phyloP scores from a whole-genome alignment of 495 filamentous ascomycete species.

The Lasiosphaeria hispida region DNA sequence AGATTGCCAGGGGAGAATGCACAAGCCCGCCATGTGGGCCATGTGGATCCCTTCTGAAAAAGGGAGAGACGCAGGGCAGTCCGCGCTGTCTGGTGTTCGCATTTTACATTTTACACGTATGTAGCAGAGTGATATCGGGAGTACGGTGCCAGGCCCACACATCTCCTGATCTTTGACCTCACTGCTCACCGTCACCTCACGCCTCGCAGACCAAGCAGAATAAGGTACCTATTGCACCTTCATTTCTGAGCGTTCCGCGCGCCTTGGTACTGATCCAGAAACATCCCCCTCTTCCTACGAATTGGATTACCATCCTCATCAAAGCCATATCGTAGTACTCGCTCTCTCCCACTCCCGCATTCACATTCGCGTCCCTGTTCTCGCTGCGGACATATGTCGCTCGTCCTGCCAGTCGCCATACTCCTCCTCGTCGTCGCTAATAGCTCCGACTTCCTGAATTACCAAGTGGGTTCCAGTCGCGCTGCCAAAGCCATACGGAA shows the following conservation, averaged over 20 bases:
- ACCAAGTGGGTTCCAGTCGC: constrained; percentile 3
- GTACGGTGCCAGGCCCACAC: no score
- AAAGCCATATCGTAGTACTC: background rate
- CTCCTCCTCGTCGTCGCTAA: constrained; percentile 1
- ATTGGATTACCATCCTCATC: background rate
- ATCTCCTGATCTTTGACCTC: no score
- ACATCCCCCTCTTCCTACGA: background rate
- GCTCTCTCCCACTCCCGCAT: background rate
- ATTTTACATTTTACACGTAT: no score
- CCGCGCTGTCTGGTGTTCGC: no score
- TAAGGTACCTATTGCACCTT: background rate
- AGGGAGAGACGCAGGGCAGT: no score
- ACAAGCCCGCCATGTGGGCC: background rate
- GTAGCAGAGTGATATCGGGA: no score
- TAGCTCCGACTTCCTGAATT: background rate
- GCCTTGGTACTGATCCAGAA: constrained; percentile 7
- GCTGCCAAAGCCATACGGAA: constrained; percentile 1
- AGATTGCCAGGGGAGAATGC: background rate
- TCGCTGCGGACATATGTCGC: background rate
- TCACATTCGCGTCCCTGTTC: background rate
- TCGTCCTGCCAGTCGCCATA: constrained; percentile 4
- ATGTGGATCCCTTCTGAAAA: no score
- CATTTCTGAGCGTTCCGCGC: background rate
- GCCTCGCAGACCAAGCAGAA: background rate
- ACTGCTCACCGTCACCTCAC: background rate